Evolutionary conservation across 129 eudicot species (phyloP), one percentile per base, ranked within the genome.

Genomic region (Glebionis coronaria): DNA sequence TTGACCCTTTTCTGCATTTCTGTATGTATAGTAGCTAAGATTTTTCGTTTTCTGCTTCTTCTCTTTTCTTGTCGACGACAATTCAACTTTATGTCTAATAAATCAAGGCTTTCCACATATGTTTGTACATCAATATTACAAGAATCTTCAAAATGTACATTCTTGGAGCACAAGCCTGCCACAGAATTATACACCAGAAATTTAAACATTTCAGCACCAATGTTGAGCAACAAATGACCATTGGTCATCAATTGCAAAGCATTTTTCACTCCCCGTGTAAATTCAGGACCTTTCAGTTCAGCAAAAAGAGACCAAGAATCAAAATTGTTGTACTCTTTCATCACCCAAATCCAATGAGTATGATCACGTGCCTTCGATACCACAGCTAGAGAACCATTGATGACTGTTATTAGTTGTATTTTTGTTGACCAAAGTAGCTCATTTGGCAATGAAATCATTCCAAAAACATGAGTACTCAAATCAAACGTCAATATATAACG

Each of bases 41-140:
- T 35, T 35, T 35, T 35, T 35, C 40, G 5, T 35, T 35, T 35
- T 35, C 9, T 35, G 40, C 1, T 49, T 18, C 54, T 49, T 11
- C 54, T 56, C 38, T 21, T 56, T 21, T 20, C 12, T 23, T 23
- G n/a, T 56, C n/a, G 4, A 13, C 9, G 5, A 11, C 56, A 52
- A 20, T 52, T 52, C 56, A 35, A 35, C 40, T 35, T 29, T 9
- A 9, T 21, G 61, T 56, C 61, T 21, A 56, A 56, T 38, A 23
- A 56, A 19, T 20, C 61, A 56, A 23, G 61, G 61, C 31, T 56
- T 56, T 56, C 61, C n/a, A 21, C 61, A 56, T 19, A 56, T 29
- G n/a, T 56, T 56, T 18, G 14, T 38, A 56, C 27, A 14, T 23
- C n/a, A 56, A 23, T n/a, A 0, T 7, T 2, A 18, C 14, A 5